Percentiles rank a stretch among this genome's conserved stretches.
phyloP scores from a whole-genome alignment of 306 rosid species.

The Canavalia gladiata region DNA sequence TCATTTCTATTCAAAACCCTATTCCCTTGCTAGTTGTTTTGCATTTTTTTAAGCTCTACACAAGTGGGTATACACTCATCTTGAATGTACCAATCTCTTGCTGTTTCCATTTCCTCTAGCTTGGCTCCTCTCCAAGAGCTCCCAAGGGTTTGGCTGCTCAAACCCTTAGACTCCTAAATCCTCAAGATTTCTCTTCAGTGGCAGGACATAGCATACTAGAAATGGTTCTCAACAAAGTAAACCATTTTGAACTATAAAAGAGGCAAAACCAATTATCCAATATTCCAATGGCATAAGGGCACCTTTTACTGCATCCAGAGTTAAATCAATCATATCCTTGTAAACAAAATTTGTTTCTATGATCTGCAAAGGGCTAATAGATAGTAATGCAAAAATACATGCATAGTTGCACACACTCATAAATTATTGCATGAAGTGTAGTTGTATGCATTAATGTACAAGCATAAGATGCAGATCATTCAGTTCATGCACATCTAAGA shows the following conservation, averaged over 20 bases:
- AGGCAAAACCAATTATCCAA: slow-evolving; percentile 17
- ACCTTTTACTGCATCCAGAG: slow-evolving; percentile 6
- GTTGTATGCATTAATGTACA: neutral
- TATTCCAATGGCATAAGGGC: neutral
- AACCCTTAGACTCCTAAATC: too few species aligned
- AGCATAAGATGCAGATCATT: slow-evolving; percentile 24
- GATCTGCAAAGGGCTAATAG: slow-evolving; percentile 29
- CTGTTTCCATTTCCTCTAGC: too few species aligned
- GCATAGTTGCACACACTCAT: neutral
- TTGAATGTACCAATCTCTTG: too few species aligned
- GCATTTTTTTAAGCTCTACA: too few species aligned
- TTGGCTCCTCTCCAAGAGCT: too few species aligned
- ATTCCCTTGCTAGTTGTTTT: too few species aligned
- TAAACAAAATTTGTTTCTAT: slow-evolving; percentile 9
- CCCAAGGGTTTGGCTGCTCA: too few species aligned
- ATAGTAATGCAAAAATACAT: slow-evolving; percentile 2
- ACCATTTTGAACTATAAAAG: slow-evolving; percentile 11
- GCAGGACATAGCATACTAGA: neutral
- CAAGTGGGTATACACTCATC: too few species aligned
- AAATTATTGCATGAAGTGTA: neutral
- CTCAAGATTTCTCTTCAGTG: too few species aligned
- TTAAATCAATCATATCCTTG: slow-evolving; percentile 37
- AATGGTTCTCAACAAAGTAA: slow-evolving; percentile 25
- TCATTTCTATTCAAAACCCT: too few species aligned
- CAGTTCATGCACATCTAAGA: slow-evolving; percentile 6